phyloP scores from a whole-genome alignment of 768 basidiomycete genomes.

The Kwoniella sp. region DNA sequence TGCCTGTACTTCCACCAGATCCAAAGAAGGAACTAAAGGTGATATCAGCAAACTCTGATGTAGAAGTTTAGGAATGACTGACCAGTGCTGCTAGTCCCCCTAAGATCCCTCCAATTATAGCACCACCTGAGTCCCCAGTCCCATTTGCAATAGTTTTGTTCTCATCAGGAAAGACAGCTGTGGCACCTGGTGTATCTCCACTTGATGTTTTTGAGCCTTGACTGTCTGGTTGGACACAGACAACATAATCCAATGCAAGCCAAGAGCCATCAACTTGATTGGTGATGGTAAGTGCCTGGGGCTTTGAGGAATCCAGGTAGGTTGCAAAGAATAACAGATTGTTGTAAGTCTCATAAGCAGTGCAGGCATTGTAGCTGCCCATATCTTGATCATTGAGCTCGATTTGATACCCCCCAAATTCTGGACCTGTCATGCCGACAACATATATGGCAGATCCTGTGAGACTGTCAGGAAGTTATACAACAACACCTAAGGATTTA shows the following conservation, averaged over 20 bases:
- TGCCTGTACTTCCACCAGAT: slow-evolving; percentile 28
- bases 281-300: slow-evolving; percentile 29
- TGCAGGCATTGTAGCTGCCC: slow-evolving; percentile 36
- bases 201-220: slow-evolving; percentile 14
- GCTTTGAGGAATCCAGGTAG: slow-evolving; percentile 15
- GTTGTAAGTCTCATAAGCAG: slow-evolving; percentile 28
- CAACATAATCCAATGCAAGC: slow-evolving; percentile 44
- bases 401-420: slow-evolving; percentile 32
- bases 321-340: slow-evolving; percentile 39
- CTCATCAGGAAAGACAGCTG: slow-evolving; percentile 14
- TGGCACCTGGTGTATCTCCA: slow-evolving; percentile 9
- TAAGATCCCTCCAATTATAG: slow-evolving; percentile 28
- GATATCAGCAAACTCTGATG: neutral
- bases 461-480: neutral
- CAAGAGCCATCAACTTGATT: slow-evolving; percentile 36
- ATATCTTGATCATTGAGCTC: slow-evolving; percentile 18
- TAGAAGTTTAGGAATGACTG: slow-evolving; percentile 4
- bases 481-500: neutral
- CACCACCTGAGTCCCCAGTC: slow-evolving; percentile 20
- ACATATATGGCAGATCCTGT: slow-evolving; percentile 43
- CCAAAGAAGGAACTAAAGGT: slow-evolving; percentile 30
- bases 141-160: neutral
- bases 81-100: slow-evolving; percentile 26
- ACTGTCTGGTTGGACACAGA: slow-evolving; percentile 16
- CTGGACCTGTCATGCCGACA: slow-evolving; percentile 43